Evolutionary conservation across 257 asterid species (phyloP).

Genomic region (Solanum medicagineum): DNA sequence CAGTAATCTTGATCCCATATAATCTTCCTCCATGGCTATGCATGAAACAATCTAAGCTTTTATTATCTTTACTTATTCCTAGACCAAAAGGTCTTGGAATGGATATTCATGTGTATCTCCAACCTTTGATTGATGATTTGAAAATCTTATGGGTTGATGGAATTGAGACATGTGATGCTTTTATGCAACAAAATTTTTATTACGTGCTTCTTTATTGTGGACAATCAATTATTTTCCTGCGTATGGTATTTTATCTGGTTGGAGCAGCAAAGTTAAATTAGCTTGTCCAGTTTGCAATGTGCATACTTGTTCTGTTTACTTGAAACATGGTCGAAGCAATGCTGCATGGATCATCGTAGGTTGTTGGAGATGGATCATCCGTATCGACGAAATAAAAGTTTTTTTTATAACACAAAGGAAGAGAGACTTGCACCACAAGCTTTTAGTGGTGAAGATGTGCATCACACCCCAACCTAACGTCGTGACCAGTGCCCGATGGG

Average conservation of each 20-base stretch:
- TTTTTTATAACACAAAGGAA: too few relatives aligned
- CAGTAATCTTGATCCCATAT: background rate
- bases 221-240: background rate
- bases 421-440: too few relatives aligned
- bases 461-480: too few relatives aligned
- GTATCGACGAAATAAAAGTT: too few relatives aligned
- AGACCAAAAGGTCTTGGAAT: background rate
- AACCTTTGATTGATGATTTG: background rate
- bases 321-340: too few relatives aligned
- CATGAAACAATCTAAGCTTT: background rate
- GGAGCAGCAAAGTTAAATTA: background rate
- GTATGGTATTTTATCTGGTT: background rate
- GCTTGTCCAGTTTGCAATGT: background rate
- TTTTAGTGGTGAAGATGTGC: too few relatives aligned
- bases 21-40: conserved; percentile 9
- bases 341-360: too few relatives aligned
- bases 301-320: background rate
- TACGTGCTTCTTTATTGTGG: background rate
- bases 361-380: too few relatives aligned
- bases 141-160: too few relatives aligned
- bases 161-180: background rate
- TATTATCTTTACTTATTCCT: background rate
- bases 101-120: background rate
- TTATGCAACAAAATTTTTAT: background rate
- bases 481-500: too few relatives aligned